Percentiles rank a stretch among this genome's conserved stretches.
These are phyloP conservation scores for Paspalum notatum DNA, from an alignment of 176 grass and related monocot species.

Conservation along the genomic window DNA sequence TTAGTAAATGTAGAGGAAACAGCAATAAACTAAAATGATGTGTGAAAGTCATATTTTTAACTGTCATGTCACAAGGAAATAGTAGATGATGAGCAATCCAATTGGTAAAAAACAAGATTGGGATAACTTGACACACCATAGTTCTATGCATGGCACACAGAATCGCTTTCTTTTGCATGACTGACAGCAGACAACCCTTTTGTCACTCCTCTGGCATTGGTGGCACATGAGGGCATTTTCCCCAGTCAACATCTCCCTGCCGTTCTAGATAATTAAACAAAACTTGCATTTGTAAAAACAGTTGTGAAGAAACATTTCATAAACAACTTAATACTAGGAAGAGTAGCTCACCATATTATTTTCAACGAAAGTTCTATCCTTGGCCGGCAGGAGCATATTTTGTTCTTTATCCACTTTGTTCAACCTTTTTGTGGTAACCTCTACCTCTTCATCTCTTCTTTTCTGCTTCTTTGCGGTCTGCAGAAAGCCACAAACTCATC, in stretches of 20 bases:
- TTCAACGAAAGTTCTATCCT: background rate
- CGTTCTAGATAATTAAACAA: conserved; percentile 36
- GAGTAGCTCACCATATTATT: conserved; percentile 29
- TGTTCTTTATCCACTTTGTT: conserved; percentile 18
- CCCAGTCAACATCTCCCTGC: conserved; percentile 41
- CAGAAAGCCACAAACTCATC: background rate
- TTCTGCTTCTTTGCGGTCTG: background rate
- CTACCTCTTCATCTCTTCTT: background rate
- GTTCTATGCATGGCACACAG: conserved; percentile 57
- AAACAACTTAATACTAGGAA: background rate
- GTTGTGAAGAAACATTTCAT: background rate
- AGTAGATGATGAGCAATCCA: conserved; percentile 10
- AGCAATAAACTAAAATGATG: background rate
- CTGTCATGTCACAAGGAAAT: background rate
- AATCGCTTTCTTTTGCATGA: conserved; percentile 60
- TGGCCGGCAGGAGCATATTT: background rate
- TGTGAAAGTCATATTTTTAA: background rate
- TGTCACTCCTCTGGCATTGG: conserved; percentile 74
- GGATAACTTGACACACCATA: conserved; percentile 44
- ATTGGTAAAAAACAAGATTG: conserved; percentile 7
- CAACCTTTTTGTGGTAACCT: background rate
- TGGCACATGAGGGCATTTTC: conserved; percentile 68
- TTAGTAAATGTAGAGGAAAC: background rate
- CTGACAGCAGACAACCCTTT: conserved; percentile 58
- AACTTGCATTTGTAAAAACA: background rate